A percentile compares a stretch with the other conserved stretches of the same genome.
Evolutionary conservation across 108 stramenopile species (phyloP).

Genomic region (Bacterosira constricta): DNA sequence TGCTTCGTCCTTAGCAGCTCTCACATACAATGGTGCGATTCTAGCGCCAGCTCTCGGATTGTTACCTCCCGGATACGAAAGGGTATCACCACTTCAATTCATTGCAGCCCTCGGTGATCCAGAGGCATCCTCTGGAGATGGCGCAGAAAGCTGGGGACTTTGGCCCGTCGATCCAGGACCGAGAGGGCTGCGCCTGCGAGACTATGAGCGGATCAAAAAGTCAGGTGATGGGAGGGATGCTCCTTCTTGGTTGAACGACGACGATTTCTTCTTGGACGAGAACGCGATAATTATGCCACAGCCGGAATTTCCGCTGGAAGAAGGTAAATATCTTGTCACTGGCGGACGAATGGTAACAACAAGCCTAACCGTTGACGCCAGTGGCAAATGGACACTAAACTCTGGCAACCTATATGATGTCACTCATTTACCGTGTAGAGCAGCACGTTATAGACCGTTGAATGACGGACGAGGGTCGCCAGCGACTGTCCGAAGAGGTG

Average conservation of each 20-base stretch:
- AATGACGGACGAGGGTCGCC: slow-evolving; percentile 36
- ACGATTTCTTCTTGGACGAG: slow-evolving; percentile 15
- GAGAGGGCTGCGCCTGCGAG: neutral
- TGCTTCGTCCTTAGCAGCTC: too few species aligned
- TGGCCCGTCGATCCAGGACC: slow-evolving; percentile 17
- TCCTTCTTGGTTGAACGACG: neutral
- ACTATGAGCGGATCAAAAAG: neutral
- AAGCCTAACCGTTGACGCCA: slow-evolving; percentile 45
- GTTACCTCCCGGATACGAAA: too few species aligned
- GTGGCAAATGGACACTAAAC: slow-evolving; percentile 59
- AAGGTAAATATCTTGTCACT: slow-evolving; percentile 65
- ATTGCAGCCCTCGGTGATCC: slow-evolving; percentile 11
- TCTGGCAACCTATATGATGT: slow-evolving; percentile 65
- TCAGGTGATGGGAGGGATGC: neutral
- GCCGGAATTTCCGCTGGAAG: slow-evolving; percentile 56
- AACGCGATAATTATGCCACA: slow-evolving; percentile 6
- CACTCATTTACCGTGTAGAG: slow-evolving; percentile 74
- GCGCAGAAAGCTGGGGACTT: slow-evolving; percentile 12
- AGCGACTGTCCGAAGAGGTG: slow-evolving; percentile 33
- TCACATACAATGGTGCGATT: too few species aligned
- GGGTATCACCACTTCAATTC: too few species aligned
- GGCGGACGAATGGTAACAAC: slow-evolving; percentile 64
- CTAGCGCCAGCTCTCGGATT: too few species aligned
- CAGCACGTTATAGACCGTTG: slow-evolving; percentile 50
- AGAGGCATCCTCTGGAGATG: neutral